phyloP scores from a whole-genome alignment of 2,329 filamentous ascomycete species.

The Cercospora sp. region DNA sequence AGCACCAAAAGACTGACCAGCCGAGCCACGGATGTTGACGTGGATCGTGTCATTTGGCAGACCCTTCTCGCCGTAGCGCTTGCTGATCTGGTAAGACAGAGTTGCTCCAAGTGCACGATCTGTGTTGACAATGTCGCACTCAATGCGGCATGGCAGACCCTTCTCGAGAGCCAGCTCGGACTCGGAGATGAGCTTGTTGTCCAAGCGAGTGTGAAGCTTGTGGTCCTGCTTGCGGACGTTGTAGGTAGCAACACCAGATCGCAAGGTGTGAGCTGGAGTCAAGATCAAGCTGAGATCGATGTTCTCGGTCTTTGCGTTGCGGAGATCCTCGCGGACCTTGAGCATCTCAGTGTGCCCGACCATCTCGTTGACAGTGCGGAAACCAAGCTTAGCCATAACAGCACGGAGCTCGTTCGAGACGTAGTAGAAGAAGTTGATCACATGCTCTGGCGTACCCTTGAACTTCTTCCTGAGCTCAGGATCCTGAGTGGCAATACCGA shows the following conservation, averaged over 20 bases:
- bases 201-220: conserved; percentile 84
- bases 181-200: conserved; percentile 96
- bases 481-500: conserved; percentile 94
- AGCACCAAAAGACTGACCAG: conserved; percentile 93
- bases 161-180: conserved; percentile 93
- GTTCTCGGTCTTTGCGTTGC: conserved; percentile 85
- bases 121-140: conserved; percentile 95
- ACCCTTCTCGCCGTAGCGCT: conserved; percentile 84
- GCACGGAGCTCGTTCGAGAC: conserved; percentile 92
- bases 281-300: conserved; percentile 90
- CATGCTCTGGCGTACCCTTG: conserved; percentile 86
- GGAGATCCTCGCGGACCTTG: conserved; percentile 82
- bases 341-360: conserved; percentile 87
- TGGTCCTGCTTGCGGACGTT: conserved; percentile 98
- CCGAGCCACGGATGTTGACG: conserved; percentile 93
- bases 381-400: conserved; percentile 94
- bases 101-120: conserved; percentile 92
- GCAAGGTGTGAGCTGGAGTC: conserved; percentile 92
- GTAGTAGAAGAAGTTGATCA: conserved; percentile 99
- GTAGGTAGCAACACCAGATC: conserved; percentile 92
- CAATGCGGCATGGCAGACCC: conserved; percentile 86
- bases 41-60: conserved; percentile 92
- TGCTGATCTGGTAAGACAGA: conserved; percentile 92
- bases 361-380: conserved; percentile 97
- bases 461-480: conserved; percentile 95